Percentiles rank a stretch among this genome's conserved stretches.
Evolutionary conservation across 2,329 filamentous ascomycete species (phyloP).

Genomic region (Zymoseptoria passerinii): DNA sequence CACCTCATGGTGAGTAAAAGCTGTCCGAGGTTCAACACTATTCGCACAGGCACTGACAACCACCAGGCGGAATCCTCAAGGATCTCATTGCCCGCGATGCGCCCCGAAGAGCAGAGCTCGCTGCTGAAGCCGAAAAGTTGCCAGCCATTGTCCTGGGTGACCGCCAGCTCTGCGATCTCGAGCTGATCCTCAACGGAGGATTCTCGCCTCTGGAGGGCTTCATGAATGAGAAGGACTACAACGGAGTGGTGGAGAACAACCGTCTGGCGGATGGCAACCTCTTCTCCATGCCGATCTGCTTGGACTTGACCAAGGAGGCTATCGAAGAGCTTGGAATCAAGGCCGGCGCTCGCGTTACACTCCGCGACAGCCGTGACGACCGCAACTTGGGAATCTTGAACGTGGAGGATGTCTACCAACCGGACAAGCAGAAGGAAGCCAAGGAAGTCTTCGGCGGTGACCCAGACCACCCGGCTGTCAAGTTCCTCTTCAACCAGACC

Average conservation of each 20-base stretch:
- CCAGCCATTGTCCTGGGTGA: constrained; percentile 79
- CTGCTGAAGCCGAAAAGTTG: constrained; percentile 74
- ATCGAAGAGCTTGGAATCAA: constrained; percentile 70
- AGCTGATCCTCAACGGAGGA: constrained; percentile 92
- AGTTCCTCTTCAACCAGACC: constrained; percentile 73
- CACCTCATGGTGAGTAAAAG: constrained; percentile 40
- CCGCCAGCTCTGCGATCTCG: constrained; percentile 94
- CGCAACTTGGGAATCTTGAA: constrained; percentile 92
- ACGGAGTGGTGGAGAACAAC: constrained; percentile 80
- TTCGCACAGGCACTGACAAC: constrained; percentile 11
- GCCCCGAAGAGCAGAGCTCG: constrained; percentile 70
- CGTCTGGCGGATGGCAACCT: constrained; percentile 81
- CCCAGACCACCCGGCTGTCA: constrained; percentile 80
- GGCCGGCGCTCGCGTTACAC: constrained; percentile 71
- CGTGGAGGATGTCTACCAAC: constrained; percentile 88
- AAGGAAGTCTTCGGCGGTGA: constrained; percentile 89
- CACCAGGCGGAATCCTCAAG: constrained; percentile 80
- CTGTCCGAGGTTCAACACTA: neutral
- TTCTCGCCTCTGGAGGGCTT: constrained; percentile 98
- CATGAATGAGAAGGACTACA: constrained; percentile 95
- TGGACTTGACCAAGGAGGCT: constrained; percentile 69
- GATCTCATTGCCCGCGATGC: constrained; percentile 92
- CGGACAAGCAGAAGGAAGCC: constrained; percentile 87
- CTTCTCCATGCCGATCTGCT: constrained; percentile 94
- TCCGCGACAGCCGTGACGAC: constrained; percentile 94